Evolutionary conservation across 352 stramenopile genomes (phyloP).

Genomic region (Pythium apleroticum): DNA sequence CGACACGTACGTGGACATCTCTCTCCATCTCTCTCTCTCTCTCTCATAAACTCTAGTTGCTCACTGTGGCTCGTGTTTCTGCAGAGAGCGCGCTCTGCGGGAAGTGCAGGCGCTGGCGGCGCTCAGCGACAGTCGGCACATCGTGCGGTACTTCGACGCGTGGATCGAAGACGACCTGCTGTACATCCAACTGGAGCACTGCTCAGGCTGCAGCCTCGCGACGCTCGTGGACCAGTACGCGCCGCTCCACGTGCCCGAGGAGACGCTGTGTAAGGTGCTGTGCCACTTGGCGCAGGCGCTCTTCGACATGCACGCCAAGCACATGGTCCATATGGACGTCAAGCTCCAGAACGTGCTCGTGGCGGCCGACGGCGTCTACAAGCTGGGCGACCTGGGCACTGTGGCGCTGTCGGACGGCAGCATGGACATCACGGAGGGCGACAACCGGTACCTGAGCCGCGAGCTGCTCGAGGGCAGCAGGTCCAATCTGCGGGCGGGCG

Average conservation of each 20-base stretch:
- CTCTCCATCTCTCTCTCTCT: too few species aligned
- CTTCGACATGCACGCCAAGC: constrained; percentile 78
- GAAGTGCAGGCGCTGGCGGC: constrained; percentile 85
- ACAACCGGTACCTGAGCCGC: constrained; percentile 85
- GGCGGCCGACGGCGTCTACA: constrained; percentile 63
- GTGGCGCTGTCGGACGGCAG: constrained; percentile 73
- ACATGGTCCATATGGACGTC: constrained; percentile 89
- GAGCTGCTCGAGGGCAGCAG: constrained; percentile 81
- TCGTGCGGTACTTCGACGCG: constrained; percentile 87
- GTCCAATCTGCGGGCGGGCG: constrained; percentile 68
- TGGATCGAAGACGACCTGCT: constrained; percentile 89
- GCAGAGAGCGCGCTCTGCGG: constrained; percentile 68
- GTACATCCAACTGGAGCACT: constrained; percentile 86
- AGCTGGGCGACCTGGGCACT: constrained; percentile 82
- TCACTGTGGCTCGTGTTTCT: constrained; percentile 1
- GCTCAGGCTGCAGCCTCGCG: constrained; percentile 62
- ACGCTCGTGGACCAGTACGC: constrained; percentile 64
- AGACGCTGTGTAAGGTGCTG: constrained; percentile 71
- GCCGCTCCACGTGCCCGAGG: constrained; percentile 66
- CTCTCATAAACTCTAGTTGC: background rate
- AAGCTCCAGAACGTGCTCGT: constrained; percentile 85
- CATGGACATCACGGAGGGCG: constrained; percentile 86
- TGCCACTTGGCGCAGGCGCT: constrained; percentile 76
- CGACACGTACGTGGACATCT: constrained; percentile 86
- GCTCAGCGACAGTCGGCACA: constrained; percentile 69